Evolutionary conservation across 31 red algal species (phyloP).

Genomic region (Porphyra umbilicalis): DNA sequence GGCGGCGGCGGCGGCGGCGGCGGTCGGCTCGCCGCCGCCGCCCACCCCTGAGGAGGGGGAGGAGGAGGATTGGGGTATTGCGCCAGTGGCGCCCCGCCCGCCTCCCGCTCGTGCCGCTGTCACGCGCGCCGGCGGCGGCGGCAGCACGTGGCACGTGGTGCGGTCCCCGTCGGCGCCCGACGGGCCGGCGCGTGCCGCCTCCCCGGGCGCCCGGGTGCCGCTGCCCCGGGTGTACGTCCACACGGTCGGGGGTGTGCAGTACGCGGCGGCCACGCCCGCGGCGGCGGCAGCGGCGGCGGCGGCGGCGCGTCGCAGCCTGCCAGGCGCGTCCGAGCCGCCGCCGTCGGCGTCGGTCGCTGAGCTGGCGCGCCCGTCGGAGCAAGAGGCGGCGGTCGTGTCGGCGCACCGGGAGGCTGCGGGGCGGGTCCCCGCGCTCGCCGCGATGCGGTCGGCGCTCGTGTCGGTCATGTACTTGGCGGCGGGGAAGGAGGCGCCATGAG

Average conservation of each 20-base stretch:
- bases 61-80: not conserved
- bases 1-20: too few species aligned
- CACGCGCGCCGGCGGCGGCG: too few species aligned
- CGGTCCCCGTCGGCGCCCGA: too few species aligned
- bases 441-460: not conserved
- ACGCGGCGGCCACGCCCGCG: not conserved
- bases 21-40: not conserved
- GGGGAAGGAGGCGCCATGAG: not conserved
- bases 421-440: not conserved
- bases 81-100: not conserved
- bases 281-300: not conserved
- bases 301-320: not conserved
- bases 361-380: not conserved
- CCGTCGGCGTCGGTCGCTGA: not conserved
- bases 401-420: not conserved
- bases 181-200: too few species aligned
- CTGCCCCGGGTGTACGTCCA: not conserved
- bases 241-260: not conserved
- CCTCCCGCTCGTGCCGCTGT: not conserved
- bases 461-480: not conserved
- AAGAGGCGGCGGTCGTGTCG: not conserved
- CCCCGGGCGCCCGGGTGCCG: not conserved
- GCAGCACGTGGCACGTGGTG: too few species aligned
- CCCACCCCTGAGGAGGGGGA: not conserved
- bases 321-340: not conserved